Evolutionary conservation across 2,329 filamentous ascomycete species (phyloP), one percentile per base, ranked within the genome.

Genomic region (Pseudopithomyces maydicus): DNA sequence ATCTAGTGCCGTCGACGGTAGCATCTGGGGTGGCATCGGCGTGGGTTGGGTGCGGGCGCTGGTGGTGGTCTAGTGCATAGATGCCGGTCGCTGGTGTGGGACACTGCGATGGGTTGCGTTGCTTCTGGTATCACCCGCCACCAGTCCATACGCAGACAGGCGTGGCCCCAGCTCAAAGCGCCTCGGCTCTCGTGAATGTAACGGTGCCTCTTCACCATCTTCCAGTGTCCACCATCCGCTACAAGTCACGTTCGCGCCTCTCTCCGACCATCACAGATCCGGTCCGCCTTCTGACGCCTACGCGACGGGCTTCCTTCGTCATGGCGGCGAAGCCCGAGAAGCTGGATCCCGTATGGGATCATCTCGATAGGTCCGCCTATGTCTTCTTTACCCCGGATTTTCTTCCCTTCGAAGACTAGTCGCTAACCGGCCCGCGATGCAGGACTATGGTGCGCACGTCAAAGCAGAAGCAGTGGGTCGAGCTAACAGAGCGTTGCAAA

Each of bases 311-410:
- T 33, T 38, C 29, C 79, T 83, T 83, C 87, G 82, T 66, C 64
- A 80, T 81, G 78, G 77, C 70, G 58, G 71, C 64, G 68, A 76
- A 80, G 70, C 69, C 67, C 68, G 68, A 71, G 52, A 76, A 75
- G 62, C 70, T 82, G 57, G 79, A 81, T 72, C 76, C 79, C 63
- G 78, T 81, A 58, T 92, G 89, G 89, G 87, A 91, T 71, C 84
- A 91, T 75, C 82, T 90, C 70, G 86, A 91, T 79, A 89, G 88
- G 89, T 91, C 84, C 71, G 86, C 69, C 63, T 58, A 66, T 67
- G 58, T 58, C 63, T 64, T 62, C 57, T 43, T 56, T 54, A 59
- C 52, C 59, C 64, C 54, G 56, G 56, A 43, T 60, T 63, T 58
- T 57, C 57, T 60, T 14, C 68, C 71, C 65, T 66, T 68, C 64